Conservation (phyloP, 768 basidiomycete species). For the Suillus discolor region DNA sequence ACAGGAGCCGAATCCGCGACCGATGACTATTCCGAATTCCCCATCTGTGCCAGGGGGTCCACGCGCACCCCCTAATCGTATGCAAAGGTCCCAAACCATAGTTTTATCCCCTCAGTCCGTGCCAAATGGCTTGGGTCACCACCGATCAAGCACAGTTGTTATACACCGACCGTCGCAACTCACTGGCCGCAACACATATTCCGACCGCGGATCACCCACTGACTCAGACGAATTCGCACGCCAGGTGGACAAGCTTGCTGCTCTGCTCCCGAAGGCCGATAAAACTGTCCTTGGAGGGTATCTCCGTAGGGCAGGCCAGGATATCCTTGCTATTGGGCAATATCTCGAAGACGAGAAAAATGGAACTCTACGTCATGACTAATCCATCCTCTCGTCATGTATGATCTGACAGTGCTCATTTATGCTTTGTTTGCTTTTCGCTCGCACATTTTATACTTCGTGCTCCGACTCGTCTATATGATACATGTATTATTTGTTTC, state of each 20-base stretch:
- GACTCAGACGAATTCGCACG: constrained; percentile 52
- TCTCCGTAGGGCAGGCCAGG: constrained; percentile 72
- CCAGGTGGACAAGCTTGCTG: constrained; percentile 72
- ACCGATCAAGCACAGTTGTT: constrained; percentile 33
- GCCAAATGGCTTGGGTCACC: constrained; percentile 17
- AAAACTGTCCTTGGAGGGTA: constrained; percentile 68
- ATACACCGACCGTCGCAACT: constrained; percentile 33
- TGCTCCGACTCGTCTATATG: constrained; percentile 14
- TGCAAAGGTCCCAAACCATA: constrained; percentile 70
- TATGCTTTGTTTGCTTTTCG: constrained; percentile 15
- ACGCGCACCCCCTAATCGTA: constrained; percentile 64
- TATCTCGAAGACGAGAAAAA: constrained; percentile 86
- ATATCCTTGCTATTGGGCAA: constrained; percentile 84
- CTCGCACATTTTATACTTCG: constrained; percentile 17
- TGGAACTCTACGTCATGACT: constrained; percentile 52
- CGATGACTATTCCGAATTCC: constrained; percentile 31
- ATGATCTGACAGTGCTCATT: constrained; percentile 5
- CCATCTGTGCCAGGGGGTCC: constrained; percentile 76
- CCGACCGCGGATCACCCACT: constrained; percentile 14
- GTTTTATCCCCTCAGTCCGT: constrained; percentile 41
- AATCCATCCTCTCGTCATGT: constrained; percentile 15
- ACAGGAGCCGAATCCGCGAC: constrained; percentile 32
- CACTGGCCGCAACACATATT: constrained; percentile 20
- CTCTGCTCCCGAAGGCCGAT: constrained; percentile 75
- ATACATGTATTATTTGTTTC: constrained; percentile 28